These are phyloP conservation scores for Yarrowia sp. DNA, from an alignment of 805 yeast genomes.

Conservation along the genomic window DNA sequence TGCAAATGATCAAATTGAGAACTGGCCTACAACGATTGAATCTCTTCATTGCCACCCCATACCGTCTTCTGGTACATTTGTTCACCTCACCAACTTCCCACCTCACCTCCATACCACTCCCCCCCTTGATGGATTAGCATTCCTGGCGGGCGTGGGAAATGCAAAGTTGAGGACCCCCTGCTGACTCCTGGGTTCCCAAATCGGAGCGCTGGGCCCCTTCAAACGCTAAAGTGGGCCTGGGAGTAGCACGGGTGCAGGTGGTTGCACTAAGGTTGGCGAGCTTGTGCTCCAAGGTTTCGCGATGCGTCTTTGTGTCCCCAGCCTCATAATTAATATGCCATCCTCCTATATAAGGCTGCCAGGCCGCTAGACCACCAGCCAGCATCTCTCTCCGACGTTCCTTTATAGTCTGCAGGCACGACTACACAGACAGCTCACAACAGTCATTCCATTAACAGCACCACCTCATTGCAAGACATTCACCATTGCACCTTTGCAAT, in stretches of 20 bases:
- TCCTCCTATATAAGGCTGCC: slow-evolving; percentile 14
- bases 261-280: slow-evolving; percentile 9
- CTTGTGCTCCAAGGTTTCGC: slow-evolving; percentile 26
- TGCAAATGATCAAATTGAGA: too few species aligned
- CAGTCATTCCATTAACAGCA: neutral
- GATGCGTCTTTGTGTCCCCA: slow-evolving; percentile 35
- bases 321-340: slow-evolving; percentile 37
- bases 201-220: slow-evolving; percentile 24
- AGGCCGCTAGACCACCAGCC: neutral
- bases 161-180: slow-evolving; percentile 30
- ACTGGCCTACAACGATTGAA: too few species aligned
- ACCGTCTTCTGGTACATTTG: too few species aligned
- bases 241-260: too few species aligned
- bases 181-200: slow-evolving; percentile 38
- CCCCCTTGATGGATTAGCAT: slow-evolving; percentile 31
- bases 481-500: too few species aligned
- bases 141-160: neutral
- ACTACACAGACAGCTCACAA: neutral
- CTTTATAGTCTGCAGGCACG: slow-evolving; percentile 17
- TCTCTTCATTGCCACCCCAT: too few species aligned
- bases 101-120: neutral
- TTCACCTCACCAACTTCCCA: too few species aligned
- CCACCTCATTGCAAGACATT: too few species aligned
- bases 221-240: neutral
- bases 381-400: slow-evolving; percentile 12